phyloP scores from a whole-genome alignment of 2,329 filamentous ascomycete genomes.

The Pezicula radicicola region DNA sequence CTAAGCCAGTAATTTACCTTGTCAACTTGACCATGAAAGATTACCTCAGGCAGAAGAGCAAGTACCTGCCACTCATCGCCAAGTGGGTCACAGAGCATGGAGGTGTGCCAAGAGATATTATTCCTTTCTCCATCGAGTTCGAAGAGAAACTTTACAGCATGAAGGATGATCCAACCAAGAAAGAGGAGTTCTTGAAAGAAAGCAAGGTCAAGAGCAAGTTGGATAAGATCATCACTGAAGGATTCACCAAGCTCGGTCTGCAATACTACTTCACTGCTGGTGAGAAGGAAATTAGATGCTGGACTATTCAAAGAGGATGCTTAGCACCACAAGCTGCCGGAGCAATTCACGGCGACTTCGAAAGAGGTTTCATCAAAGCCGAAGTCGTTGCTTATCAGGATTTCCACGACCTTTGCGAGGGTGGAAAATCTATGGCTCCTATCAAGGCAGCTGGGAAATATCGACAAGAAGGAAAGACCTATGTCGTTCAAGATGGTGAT shows the following conservation, averaged over 20 bases:
- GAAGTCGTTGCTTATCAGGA: slow-evolving; percentile 43
- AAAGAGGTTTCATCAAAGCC: slow-evolving; percentile 42
- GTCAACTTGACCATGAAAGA: slow-evolving; percentile 46
- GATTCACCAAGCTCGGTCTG: slow-evolving; percentile 40
- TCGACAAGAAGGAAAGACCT: slow-evolving; percentile 41
- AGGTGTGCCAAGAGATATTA: slow-evolving; percentile 36
- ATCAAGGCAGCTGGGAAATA: slow-evolving; percentile 44
- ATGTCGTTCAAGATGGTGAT: slow-evolving; percentile 41
- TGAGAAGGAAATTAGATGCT: slow-evolving; percentile 44
- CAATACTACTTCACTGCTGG: slow-evolving; percentile 45
- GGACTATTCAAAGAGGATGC: slow-evolving; percentile 36
- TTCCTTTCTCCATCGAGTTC: slow-evolving; percentile 43
- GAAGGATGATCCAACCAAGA: slow-evolving; percentile 33
- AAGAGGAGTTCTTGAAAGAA: slow-evolving; percentile 34
- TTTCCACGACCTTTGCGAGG: slow-evolving; percentile 40
- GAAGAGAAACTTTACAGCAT: slow-evolving; percentile 39
- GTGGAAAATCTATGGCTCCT: slow-evolving; percentile 40
- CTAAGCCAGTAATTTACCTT: slow-evolving; percentile 42
- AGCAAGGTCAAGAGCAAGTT: slow-evolving; percentile 39
- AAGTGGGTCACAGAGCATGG: slow-evolving; percentile 44
- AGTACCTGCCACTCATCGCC: slow-evolving; percentile 40
- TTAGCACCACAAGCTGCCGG: slow-evolving; percentile 39
- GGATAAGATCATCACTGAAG: slow-evolving; percentile 41
- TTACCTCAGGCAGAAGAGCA: slow-evolving; percentile 43
- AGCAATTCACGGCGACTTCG: slow-evolving; percentile 40